Evolutionary conservation across 495 filamentous ascomycete genomes (phyloP).

Genomic region (Penicillium odoratum): DNA sequence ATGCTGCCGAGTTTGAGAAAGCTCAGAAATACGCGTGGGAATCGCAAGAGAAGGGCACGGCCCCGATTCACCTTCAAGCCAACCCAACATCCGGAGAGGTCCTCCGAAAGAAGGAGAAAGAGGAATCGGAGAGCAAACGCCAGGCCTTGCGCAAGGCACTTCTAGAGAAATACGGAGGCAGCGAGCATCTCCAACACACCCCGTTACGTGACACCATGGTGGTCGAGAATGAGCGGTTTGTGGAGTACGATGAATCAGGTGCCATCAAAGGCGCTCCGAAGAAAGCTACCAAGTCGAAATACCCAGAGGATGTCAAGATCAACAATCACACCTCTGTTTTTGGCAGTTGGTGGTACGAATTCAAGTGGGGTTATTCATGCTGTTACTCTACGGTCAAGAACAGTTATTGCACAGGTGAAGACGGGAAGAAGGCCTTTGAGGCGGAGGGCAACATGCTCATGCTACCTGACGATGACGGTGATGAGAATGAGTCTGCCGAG

Average conservation of each 20-base stretch:
- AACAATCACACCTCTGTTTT: slow-evolving; percentile 94
- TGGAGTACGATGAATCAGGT: slow-evolving; percentile 92
- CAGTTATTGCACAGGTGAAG: slow-evolving; percentile 93
- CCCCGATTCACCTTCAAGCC: slow-evolving; percentile 86
- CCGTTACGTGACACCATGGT: slow-evolving; percentile 66
- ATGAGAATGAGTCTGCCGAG: slow-evolving; percentile 21
- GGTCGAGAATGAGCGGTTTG: slow-evolving; percentile 79
- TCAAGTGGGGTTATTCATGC: slow-evolving; percentile 96
- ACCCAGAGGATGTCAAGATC: slow-evolving; percentile 79
- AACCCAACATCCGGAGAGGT: slow-evolving; percentile 93
- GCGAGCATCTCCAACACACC: slow-evolving; percentile 61
- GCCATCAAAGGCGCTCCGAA: slow-evolving; percentile 85
- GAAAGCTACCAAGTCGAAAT: slow-evolving; percentile 77
- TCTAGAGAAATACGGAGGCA: slow-evolving; percentile 81
- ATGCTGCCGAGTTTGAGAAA: slow-evolving; percentile 90
- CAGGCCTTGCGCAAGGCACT: slow-evolving; percentile 68
- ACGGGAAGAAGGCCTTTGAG: slow-evolving; percentile 72
- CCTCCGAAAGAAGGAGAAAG: slow-evolving; percentile 71
- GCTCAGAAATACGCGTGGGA: slow-evolving; percentile 95
- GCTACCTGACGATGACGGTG: slow-evolving; percentile 38
- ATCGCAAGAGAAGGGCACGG: slow-evolving; percentile 74
- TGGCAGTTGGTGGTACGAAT: slow-evolving; percentile 97
- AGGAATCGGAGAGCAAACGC: slow-evolving; percentile 68
- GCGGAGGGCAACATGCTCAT: slow-evolving; percentile 60
- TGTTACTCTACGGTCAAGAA: slow-evolving; percentile 93